phyloP scores from a whole-genome alignment of 2,329 filamentous ascomycete species.

The Dactylellina cionopaga region DNA sequence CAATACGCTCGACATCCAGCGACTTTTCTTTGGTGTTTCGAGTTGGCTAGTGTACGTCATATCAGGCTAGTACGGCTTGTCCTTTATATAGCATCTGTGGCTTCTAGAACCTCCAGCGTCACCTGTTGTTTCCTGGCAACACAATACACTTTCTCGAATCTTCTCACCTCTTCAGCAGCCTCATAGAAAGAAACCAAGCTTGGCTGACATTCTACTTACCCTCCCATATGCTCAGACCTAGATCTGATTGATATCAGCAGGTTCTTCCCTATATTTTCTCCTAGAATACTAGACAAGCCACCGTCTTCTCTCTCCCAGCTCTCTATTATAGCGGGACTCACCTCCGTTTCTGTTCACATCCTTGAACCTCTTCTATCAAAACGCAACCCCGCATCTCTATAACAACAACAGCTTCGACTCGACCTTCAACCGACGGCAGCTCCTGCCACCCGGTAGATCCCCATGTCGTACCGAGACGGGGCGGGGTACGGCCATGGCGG shows the following conservation, averaged over 20 bases:
- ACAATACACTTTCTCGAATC: conserved; percentile 37
- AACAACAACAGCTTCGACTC: neutral
- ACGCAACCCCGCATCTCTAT: conserved; percentile 18
- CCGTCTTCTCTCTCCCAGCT: neutral
- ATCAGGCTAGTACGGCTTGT: neutral
- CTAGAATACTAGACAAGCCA: neutral
- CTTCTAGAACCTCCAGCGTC: conserved; percentile 23
- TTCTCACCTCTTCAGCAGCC: conserved; percentile 9
- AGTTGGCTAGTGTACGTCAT: conserved; percentile 34
- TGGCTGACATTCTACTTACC: neutral
- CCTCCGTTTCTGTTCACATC: neutral
- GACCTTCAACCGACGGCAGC: neutral
- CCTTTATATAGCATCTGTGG: neutral
- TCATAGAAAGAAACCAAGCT: too few relatives aligned
- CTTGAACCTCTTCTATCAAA: neutral
- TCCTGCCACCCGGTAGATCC: conserved; percentile 3
- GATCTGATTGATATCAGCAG: neutral
- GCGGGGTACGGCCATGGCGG: conserved; percentile 46
- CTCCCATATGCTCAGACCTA: neutral
- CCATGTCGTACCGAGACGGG: conserved; percentile 52
- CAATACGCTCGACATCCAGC: neutral
- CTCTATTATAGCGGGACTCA: neutral
- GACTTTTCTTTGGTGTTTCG: neutral
- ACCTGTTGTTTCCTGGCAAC: conserved; percentile 32
- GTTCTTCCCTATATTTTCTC: neutral